Base-by-base conservation (phyloP, 2,329 filamentous ascomycete genomes). In the Colletotrichum sp. region DNA sequence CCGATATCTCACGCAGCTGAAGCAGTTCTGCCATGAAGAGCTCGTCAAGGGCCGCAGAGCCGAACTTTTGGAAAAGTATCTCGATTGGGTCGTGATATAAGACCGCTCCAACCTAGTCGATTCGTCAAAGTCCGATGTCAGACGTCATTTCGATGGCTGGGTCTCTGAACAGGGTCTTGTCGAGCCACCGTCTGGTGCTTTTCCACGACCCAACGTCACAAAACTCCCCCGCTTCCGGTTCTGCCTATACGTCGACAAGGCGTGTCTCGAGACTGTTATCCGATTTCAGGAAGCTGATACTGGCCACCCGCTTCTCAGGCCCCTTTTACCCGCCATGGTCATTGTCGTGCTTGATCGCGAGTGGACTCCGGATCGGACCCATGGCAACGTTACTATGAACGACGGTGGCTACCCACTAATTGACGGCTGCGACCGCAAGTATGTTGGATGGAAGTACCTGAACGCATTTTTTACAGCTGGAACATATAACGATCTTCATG, bases 61-160 rank as follows among this genome's bases (percentile, higher is more conserved):
- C 2, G 38, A 66, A 27, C 55, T 73, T 6, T 51, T 77, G 6
- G 66, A 61, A 8, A 38, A 69, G 3, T 57, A 69, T 9, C 57
- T 75, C 3, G 58, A 73, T n/a, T 70, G 69, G 69, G 31, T 51
- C 15, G 8, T 75, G 7, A 38, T 76, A 2, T 55, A 72, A 24
- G 75, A 76, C 61, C 54, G 12, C 18, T 33, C 38, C 15, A 68
- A 61, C 8, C 62, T 76, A 1, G 57, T 72, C 13, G 59, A 59
- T 51, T 67, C 67, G 18, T 67, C 67, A 4, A 54, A 31, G 43
- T 15, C 29, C 9, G 55, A 69, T 6, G 57, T 63, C 4, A 67
- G 65, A 12, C 36, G 11, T 3, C 34, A 47, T 27, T 67, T 67
- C 24, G 24, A 43, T 31, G 29, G 31, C 7, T 58, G 34, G 65